Conservation (phyloP, 2,329 filamentous ascomycete species). For the Onygenales sp. region DNA sequence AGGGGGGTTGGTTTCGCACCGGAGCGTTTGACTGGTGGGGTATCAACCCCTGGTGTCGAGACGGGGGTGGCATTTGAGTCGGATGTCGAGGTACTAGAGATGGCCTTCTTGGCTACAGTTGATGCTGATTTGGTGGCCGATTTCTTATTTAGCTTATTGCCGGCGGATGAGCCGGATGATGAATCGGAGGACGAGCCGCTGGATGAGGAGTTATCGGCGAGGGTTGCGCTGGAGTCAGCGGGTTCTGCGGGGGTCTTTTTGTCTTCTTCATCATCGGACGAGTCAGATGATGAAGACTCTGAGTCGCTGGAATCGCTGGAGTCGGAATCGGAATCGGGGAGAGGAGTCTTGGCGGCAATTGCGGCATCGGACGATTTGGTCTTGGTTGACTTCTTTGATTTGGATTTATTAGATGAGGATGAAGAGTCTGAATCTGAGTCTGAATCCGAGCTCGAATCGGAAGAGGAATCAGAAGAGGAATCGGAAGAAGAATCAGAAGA, state of each 20-base stretch:
- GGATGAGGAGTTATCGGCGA: slow-evolving; percentile 17
- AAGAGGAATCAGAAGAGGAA: slow-evolving; percentile 3
- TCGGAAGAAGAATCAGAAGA: slow-evolving; percentile 8
- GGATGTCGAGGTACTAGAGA: slow-evolving; percentile 13
- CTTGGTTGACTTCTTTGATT: slow-evolving; percentile 17
- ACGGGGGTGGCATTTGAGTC: slow-evolving; percentile 45
- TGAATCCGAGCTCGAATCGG: slow-evolving; percentile 28
- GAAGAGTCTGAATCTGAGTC: slow-evolving; percentile 18
- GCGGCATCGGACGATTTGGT: slow-evolving; percentile 7
- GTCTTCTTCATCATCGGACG: not conserved
- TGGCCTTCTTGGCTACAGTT: slow-evolving; percentile 14
- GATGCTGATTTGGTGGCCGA: slow-evolving; percentile 20
- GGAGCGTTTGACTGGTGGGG: slow-evolving; percentile 33
- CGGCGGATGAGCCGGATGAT: slow-evolving; percentile 11
- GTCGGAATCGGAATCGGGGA: slow-evolving; percentile 26
- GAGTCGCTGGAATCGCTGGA: slow-evolving; percentile 12
- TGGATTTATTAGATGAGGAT: slow-evolving; percentile 15
- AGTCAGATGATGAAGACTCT: slow-evolving; percentile 8
- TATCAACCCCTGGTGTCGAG: slow-evolving; percentile 17
- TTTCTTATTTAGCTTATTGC: slow-evolving; percentile 16
- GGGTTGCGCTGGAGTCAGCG: slow-evolving; percentile 23
- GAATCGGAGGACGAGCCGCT: not conserved
- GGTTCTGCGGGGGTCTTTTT: slow-evolving; percentile 11
- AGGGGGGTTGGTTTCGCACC: slow-evolving; percentile 60
- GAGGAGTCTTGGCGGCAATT: slow-evolving; percentile 25